Conservation (phyloP, 768 basidiomycete species). For the Psilocybe subaeruginosa region DNA sequence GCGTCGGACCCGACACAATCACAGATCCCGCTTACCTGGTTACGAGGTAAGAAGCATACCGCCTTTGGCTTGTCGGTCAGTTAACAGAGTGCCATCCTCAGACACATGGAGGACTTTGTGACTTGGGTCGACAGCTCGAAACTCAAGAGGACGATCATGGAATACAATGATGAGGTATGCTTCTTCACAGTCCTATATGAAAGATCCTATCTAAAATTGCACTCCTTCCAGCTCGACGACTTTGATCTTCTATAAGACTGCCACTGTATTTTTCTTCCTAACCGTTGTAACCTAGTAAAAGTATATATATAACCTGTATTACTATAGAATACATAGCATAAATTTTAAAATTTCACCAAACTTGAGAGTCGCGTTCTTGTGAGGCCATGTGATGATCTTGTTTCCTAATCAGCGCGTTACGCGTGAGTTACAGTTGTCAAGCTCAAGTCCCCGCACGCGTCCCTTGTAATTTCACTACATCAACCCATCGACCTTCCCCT, state of each 20-base stretch:
- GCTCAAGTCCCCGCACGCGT: conserved; percentile 18
- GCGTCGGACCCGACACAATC: conserved; percentile 94
- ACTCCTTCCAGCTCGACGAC: conserved; percentile 76
- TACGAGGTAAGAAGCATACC: conserved; percentile 57
- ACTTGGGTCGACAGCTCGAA: conserved; percentile 99
- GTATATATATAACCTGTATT: background rate
- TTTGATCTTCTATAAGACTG: conserved; percentile 75
- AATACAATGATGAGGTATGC: conserved; percentile 92
- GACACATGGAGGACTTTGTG: conserved; percentile 99
- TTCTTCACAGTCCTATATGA: background rate
- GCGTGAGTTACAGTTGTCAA: conserved; percentile 25
- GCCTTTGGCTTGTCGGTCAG: background rate
- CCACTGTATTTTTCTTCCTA: background rate
- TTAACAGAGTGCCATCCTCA: conserved; percentile 28
- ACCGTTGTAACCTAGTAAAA: background rate
- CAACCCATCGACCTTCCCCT: background rate
- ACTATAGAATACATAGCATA: conserved; percentile 1
- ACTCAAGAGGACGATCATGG: conserved; percentile 92
- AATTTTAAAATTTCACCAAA: background rate
- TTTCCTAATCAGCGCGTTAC: conserved; percentile 23
- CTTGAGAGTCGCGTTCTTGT: background rate
- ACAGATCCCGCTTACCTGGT: conserved; percentile 97
- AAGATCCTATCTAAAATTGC: conserved; percentile 18
- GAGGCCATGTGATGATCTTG: conserved; percentile 13
- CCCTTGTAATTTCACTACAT: conserved; percentile 7